Evolutionary conservation across 805 yeast species (phyloP).

Genomic region (Ogataea zsoltii): DNA sequence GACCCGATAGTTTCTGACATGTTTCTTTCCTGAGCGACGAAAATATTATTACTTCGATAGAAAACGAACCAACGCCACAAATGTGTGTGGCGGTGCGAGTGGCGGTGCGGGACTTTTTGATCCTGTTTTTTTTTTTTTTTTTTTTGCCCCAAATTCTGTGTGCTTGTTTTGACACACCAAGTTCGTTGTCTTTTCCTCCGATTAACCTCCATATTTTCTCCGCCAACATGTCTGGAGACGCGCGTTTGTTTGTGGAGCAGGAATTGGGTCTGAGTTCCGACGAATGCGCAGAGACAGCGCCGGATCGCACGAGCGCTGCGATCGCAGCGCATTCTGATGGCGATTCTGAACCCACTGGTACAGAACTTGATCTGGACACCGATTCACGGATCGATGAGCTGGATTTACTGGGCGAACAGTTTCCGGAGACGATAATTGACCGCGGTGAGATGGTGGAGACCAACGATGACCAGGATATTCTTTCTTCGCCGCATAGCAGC

Average conservation of each 20-base stretch:
- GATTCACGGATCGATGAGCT: conserved; percentile 19
- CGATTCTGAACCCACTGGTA: background rate
- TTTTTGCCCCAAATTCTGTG: too few relatives aligned
- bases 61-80: too few relatives aligned
- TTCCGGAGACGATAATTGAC: conserved; percentile 32
- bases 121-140: too few relatives aligned
- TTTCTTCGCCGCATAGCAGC: conserved; percentile 32
- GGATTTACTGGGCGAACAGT: conserved; percentile 24
- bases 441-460: conserved; percentile 35
- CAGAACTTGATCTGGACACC: conserved; percentile 2
- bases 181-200: too few relatives aligned
- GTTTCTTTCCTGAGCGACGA: too few relatives aligned
- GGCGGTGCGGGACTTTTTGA: too few relatives aligned
- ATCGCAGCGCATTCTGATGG: background rate
- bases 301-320: background rate
- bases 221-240: background rate
- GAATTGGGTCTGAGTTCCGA: background rate
- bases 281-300: background rate
- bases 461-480: conserved; percentile 30
- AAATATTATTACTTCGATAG: too few relatives aligned
- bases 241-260: background rate
- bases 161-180: too few relatives aligned
- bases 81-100: too few relatives aligned
- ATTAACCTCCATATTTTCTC: too few relatives aligned
- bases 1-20: too few relatives aligned